Conservation (phyloP, 2,329 filamentous ascomycete genomes). For the Monilinia fructigena region DNA sequence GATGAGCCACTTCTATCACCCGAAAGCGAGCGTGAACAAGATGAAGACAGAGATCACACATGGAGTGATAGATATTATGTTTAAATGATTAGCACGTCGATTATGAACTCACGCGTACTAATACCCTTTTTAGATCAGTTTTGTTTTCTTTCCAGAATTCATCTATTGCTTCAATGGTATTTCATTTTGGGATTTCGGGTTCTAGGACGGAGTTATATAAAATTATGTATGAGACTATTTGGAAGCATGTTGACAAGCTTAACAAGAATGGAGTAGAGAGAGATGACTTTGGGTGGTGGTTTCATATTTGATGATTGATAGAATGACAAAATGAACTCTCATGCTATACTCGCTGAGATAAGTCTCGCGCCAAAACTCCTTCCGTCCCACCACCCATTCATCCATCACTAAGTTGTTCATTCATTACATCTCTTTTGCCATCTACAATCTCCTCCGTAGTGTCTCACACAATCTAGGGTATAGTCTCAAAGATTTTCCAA, state of each 20-base stretch:
- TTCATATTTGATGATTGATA: slow-evolving; percentile 21
- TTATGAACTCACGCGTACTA: slow-evolving; percentile 9
- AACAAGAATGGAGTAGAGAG: slow-evolving; percentile 1
- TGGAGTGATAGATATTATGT: slow-evolving; percentile 20
- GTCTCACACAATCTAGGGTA: slow-evolving; percentile 23
- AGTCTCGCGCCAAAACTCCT: slow-evolving; percentile 21
- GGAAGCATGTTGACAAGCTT: slow-evolving; percentile 5
- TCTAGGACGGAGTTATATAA: slow-evolving; percentile 20
- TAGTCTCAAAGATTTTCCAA: slow-evolving; percentile 18
- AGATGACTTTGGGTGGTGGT: neutral
- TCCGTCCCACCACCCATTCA: neutral
- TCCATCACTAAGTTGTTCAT: neutral
- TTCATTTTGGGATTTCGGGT: neutral
- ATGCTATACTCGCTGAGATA: slow-evolving; percentile 2
- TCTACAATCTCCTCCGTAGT: neutral
- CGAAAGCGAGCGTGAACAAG: slow-evolving; percentile 1
- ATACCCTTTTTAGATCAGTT: slow-evolving; percentile 25
- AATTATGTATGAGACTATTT: slow-evolving; percentile 22
- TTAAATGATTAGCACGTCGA: slow-evolving; percentile 15
- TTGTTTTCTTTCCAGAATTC: slow-evolving; percentile 15
- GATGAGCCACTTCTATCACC: slow-evolving; percentile 7
- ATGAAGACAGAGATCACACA: slow-evolving; percentile 1
- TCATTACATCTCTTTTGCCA: slow-evolving; percentile 15
- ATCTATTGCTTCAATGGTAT: slow-evolving; percentile 1
- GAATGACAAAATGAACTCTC: slow-evolving; percentile 19